Percentiles rank a stretch among this genome's conserved stretches.
These are phyloP conservation scores for Melanogaster broomeanus DNA, from an alignment of 768 basidiomycete species.

Conservation along the genomic window DNA sequence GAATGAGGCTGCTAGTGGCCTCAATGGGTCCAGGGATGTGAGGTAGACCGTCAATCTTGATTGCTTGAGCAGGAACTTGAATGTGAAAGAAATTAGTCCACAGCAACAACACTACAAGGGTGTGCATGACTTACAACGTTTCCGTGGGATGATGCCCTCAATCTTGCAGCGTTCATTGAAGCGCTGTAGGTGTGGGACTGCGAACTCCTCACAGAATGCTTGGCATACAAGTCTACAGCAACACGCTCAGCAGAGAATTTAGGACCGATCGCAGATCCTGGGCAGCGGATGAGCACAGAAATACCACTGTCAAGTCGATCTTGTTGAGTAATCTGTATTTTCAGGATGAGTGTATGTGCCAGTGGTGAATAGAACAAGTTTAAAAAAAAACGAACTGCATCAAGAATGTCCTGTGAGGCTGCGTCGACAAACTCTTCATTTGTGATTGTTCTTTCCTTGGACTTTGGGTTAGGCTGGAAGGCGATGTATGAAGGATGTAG, in stretches of 20 bases:
- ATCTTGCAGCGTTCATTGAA: slow-evolving; percentile 1
- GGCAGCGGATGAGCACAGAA: slow-evolving; percentile 4
- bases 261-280: neutral
- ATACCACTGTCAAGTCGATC: slow-evolving; percentile 7
- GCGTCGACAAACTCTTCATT: neutral
- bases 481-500: neutral
- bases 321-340: slow-evolving; percentile 1
- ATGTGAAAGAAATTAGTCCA: neutral
- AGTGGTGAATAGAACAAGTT: neutral
- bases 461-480: neutral
- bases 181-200: neutral
- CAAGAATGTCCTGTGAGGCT: neutral
- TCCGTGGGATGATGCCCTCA: neutral
- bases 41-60: neutral
- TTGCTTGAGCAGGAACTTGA: too few species aligned
- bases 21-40: neutral
- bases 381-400: neutral
- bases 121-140: neutral
- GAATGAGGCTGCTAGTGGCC: neutral
- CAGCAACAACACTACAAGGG: neutral
- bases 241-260: neutral
- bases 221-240: slow-evolving; percentile 7
- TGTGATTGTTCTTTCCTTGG: too few species aligned
- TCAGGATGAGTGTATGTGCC: too few species aligned
- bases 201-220: slow-evolving; percentile 9